A percentile compares a stretch with the other conserved stretches of the same genome.
Conservation (phyloP, 2,329 filamentous ascomycete genomes). For the Ophiostoma piceae region DNA sequence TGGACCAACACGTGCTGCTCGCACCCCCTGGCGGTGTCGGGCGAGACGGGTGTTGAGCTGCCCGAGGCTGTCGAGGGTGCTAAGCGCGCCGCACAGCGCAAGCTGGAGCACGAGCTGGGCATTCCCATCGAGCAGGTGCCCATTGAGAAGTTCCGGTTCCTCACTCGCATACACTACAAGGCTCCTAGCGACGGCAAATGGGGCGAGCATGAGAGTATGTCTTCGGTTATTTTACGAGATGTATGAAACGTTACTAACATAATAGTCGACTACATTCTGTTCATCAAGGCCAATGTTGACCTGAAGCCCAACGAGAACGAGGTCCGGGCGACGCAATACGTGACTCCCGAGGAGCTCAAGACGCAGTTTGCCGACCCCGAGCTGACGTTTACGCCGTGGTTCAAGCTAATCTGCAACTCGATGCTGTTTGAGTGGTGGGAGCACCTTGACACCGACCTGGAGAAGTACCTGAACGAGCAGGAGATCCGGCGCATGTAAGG, state of each 20-base stretch:
- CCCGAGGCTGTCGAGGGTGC: constrained; percentile 76
- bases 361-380: constrained; percentile 73
- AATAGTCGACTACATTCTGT: constrained; percentile 93
- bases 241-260: background rate
- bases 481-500: constrained; percentile 78
- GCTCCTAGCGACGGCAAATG: constrained; percentile 95
- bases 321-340: constrained; percentile 77
- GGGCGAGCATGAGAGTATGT: constrained; percentile 92
- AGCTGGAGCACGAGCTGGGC: constrained; percentile 89
- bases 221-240: too few relatives aligned
- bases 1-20: constrained; percentile 99
- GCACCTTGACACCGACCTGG: constrained; percentile 71
- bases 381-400: constrained; percentile 94
- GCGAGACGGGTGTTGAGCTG: constrained; percentile 81
- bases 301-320: constrained; percentile 80
- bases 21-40: constrained; percentile 84
- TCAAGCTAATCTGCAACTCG: constrained; percentile 96
- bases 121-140: constrained; percentile 87
- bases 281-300: constrained; percentile 91
- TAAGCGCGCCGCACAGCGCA: constrained; percentile 86
- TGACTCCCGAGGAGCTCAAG: constrained; percentile 76
- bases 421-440: constrained; percentile 99
- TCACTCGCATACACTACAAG: constrained; percentile 97
- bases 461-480: constrained; percentile 80
- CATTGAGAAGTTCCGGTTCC: constrained; percentile 83